Conservation (phyloP, 164 flowering plant genomes). For the Pachysandra terminalis region DNA sequence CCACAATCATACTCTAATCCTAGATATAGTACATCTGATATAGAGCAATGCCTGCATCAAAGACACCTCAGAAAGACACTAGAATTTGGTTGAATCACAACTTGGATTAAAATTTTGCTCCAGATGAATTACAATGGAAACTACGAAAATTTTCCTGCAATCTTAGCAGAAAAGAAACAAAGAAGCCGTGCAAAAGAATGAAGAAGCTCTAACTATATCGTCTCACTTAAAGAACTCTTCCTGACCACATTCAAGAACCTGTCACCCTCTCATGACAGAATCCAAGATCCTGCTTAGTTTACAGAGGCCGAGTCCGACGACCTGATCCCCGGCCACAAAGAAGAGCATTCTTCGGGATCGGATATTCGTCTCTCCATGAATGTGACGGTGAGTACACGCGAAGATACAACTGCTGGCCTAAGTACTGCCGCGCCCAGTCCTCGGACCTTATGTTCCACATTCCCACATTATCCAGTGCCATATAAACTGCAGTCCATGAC, state of each 20-base stretch:
- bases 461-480: conserved; percentile 86
- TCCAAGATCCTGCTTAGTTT: conserved; percentile 18
- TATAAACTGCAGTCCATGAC: conserved; percentile 82
- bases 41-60: too few relatives aligned
- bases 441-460: conserved; percentile 93
- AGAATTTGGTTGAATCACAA: too few relatives aligned
- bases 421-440: conserved; percentile 82
- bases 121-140: conserved; percentile 1
- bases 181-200: not conserved
- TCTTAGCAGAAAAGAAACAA: not conserved
- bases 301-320: conserved; percentile 36
- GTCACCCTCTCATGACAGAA: not conserved
- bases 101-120: conserved; percentile 9
- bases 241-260: not conserved
- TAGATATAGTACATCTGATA: too few relatives aligned
- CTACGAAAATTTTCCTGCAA: not conserved
- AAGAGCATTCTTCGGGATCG: conserved; percentile 75
- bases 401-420: conserved; percentile 89
- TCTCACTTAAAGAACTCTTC: too few relatives aligned
- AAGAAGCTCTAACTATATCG: not conserved
- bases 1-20: too few relatives aligned
- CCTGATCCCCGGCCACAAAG: conserved; percentile 75
- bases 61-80: too few relatives aligned
- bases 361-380: conserved; percentile 83
- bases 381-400: conserved; percentile 66